Evolutionary conservation across 129 eudicot genomes (phyloP), one percentile per base, ranked within the genome.

Genomic region (Dittrichia graveolens): DNA sequence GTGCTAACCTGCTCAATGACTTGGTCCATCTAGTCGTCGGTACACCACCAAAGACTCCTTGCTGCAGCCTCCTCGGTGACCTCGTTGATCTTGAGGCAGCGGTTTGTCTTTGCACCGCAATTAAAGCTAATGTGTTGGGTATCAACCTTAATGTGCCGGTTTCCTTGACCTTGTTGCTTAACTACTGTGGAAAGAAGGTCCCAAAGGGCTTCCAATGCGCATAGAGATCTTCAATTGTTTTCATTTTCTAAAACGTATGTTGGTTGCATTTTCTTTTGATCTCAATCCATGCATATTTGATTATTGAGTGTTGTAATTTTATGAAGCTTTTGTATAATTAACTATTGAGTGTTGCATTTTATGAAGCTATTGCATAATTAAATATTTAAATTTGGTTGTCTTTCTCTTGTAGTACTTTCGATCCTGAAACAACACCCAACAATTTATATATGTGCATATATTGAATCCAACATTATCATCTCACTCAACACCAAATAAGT

Each of bases 11-110:
- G 47, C 78, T 85, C 12, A 74, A 69, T 49, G 81, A 62, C 50
- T 72, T 85, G 77, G 16, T 87, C 1, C 76, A 80, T 37, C 60
- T 74, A 12, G 86, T 82, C 1, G 46, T 90, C 14, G 91, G 91
- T 1, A 75, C 80, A 34, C 97, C 95, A 24, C 82, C 95, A 38
- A 82, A 74, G 45, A 73, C 84, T n/a, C 91, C 91, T 18, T 90
- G 95, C 65, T 90, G 95, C 84, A 72, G 80, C 42, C 91, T 90
- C 62, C 71, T 90, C 35, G 74, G 70, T 0, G 97, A 87, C 8
- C 81, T 90, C 61, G 87, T 68, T 15, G 97, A 90, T 68, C 82
- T 90, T n/a, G 97, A 87, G 75, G 97, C 97, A 7, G 97, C 97
- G 4, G 83, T 87, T 4, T 90, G 96, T 77, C 94, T 90, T 69